Evolutionary conservation across 768 basidiomycete genomes (phyloP).

Genomic region (Saitozyma sp.): DNA sequence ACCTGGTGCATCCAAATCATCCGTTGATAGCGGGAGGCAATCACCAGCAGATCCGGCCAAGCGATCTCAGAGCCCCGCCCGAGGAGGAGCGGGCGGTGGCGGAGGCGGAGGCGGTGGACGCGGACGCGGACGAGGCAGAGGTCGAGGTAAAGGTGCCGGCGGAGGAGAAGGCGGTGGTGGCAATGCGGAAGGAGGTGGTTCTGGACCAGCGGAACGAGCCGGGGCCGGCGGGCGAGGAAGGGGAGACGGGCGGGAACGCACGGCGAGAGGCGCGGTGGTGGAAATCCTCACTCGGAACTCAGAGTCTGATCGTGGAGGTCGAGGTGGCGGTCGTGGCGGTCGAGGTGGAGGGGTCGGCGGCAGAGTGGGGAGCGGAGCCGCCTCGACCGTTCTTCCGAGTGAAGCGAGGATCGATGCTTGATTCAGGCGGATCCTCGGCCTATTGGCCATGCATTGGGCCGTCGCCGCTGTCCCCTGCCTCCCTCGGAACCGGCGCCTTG

Average conservation of each 20-base stretch:
- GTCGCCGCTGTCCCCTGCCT: too few species aligned
- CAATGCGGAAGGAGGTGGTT: background rate
- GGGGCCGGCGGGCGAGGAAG: background rate
- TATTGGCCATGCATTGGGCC: too few species aligned
- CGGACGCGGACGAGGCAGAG: slow-evolving; percentile 12
- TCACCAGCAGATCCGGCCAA: background rate
- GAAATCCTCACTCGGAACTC: background rate
- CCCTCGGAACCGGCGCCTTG: too few species aligned
- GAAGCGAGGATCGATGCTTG: too few species aligned
- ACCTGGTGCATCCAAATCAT: background rate
- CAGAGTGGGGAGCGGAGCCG: background rate
- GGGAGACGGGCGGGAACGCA: background rate
- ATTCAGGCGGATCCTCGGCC: too few species aligned
- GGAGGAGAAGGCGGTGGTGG: background rate
- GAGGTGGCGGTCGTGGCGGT: background rate
- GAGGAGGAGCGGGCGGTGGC: background rate
- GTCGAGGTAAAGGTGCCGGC: slow-evolving; percentile 1
- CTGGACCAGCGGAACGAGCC: background rate
- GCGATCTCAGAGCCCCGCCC: background rate
- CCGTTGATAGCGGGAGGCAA: background rate
- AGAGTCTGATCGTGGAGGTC: background rate
- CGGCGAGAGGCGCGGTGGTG: background rate
- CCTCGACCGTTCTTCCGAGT: too few species aligned
- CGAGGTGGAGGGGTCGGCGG: background rate
- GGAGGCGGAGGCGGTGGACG: slow-evolving; percentile 4